Evolutionary conservation across 208 protist species (phyloP).

Genomic region (Acanthamoeba lenticulata): DNA sequence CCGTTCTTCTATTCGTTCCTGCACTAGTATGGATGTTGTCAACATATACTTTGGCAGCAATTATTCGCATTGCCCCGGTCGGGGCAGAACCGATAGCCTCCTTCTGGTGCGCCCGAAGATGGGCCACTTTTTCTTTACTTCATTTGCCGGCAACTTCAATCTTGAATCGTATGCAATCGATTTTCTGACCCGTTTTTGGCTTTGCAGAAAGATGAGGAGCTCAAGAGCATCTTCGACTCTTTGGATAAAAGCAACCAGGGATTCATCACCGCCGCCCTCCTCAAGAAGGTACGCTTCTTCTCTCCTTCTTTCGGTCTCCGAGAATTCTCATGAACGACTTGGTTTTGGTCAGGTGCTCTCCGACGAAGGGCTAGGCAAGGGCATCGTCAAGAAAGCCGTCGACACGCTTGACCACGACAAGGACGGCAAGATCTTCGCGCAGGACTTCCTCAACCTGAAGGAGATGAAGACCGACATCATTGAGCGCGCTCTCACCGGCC

Average conservation of each 20-base stretch:
- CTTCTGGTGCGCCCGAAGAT: background rate
- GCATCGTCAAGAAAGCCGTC: conserved; percentile 33
- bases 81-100: background rate
- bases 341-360: background rate
- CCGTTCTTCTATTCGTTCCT: background rate
- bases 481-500: conserved; percentile 50
- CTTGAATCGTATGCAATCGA: no score
- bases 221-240: conserved; percentile 40
- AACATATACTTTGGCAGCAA: conserved; percentile 39
- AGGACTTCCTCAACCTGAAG: conserved; percentile 1
- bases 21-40: background rate
- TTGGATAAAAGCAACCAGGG: conserved; percentile 62
- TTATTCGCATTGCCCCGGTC: conserved; percentile 13
- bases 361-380: conserved; percentile 16
- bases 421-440: conserved; percentile 34
- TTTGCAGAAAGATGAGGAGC: conserved; percentile 61
- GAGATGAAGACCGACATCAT: conserved; percentile 65
- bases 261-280: conserved; percentile 31
- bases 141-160: no score
- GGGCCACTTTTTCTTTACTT: no score
- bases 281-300: background rate
- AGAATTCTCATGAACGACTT: background rate
- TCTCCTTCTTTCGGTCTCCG: no score
- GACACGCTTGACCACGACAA: conserved; percentile 48
- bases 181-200: background rate